Percentiles rank a stretch among this genome's conserved stretches.
Evolutionary conservation across 192 early-diverging fungal species (phyloP).

Genomic region (Funneliformis mosseae): DNA sequence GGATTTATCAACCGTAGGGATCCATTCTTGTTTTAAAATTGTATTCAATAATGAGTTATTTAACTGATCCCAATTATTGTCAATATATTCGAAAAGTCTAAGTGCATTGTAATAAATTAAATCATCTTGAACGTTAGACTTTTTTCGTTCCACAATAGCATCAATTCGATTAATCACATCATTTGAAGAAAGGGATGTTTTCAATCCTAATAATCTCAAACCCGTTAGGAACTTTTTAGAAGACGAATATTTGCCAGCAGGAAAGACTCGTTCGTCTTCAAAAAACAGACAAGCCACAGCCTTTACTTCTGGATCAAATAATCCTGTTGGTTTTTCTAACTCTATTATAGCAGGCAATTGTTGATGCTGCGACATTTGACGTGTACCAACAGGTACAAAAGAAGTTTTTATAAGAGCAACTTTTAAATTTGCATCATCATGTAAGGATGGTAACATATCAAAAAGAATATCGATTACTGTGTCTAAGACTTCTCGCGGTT

Average conservation of each 20-base stretch:
- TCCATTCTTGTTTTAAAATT: background rate
- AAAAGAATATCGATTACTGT: background rate
- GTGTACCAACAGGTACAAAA: constrained; percentile 2
- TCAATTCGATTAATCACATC: background rate
- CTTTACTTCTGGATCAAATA: background rate
- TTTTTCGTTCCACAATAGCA: background rate
- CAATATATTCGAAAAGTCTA: background rate
- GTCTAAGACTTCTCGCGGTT: background rate
- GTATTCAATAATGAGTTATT: background rate
- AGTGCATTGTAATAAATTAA: background rate
- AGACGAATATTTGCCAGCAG: background rate
- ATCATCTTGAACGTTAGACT: background rate
- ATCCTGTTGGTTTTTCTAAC: background rate
- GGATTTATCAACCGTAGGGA: background rate
- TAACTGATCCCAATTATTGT: background rate
- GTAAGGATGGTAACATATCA: background rate
- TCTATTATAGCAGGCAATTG: background rate
- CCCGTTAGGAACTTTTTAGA: background rate
- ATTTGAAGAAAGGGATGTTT: background rate
- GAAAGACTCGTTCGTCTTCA: constrained; percentile 1
- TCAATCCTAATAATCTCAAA: background rate
- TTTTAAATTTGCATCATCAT: background rate
- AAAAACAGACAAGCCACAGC: background rate
- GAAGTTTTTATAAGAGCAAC: background rate
- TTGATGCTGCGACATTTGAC: background rate